Percentiles rank a stretch among this genome's conserved stretches.
Conservation (phyloP, 108 stramenopile species). For the Nannochloropsis oceanica region DNA sequence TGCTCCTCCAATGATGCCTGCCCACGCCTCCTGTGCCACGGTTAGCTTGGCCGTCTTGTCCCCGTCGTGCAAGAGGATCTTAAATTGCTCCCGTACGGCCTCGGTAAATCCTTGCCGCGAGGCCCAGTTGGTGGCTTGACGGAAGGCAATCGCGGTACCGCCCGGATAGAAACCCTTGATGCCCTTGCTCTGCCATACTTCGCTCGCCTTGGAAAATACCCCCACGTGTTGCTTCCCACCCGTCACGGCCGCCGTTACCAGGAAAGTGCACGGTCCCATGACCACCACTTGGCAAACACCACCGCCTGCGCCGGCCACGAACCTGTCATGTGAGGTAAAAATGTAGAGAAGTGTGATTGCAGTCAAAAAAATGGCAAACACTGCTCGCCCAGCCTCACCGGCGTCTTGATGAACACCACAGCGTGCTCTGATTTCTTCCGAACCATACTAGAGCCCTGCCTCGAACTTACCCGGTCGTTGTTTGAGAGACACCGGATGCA, state of each 20-base stretch:
- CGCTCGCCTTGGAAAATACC: background rate
- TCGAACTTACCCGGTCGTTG: background rate
- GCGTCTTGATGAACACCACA: too few species aligned
- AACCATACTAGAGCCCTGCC: too few species aligned
- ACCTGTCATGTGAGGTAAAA: background rate
- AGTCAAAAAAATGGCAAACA: too few species aligned
- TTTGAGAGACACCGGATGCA: constrained; percentile 1
- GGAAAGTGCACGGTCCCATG: constrained; percentile 25
- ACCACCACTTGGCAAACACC: constrained; percentile 15
- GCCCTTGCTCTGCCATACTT: background rate
- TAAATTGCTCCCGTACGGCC: background rate
- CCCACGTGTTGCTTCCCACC: background rate
- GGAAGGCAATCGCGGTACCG: constrained; percentile 19
- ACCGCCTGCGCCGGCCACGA: constrained; percentile 14
- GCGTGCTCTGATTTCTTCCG: background rate
- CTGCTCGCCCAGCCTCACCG: too few species aligned
- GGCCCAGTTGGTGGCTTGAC: constrained; percentile 37
- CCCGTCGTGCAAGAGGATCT: background rate
- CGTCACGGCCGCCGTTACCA: constrained; percentile 23
- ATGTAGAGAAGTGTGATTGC: background rate
- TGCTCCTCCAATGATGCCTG: constrained; percentile 24
- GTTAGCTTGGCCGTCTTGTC: constrained; percentile 11
- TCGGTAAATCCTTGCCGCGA: constrained; percentile 28
- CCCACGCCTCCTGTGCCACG: constrained; percentile 1
- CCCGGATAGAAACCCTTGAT: constrained; percentile 24